Evolutionary conservation across 2,329 filamentous ascomycete genomes (phyloP).

Genomic region (Nannizziopsis barbatae): DNA sequence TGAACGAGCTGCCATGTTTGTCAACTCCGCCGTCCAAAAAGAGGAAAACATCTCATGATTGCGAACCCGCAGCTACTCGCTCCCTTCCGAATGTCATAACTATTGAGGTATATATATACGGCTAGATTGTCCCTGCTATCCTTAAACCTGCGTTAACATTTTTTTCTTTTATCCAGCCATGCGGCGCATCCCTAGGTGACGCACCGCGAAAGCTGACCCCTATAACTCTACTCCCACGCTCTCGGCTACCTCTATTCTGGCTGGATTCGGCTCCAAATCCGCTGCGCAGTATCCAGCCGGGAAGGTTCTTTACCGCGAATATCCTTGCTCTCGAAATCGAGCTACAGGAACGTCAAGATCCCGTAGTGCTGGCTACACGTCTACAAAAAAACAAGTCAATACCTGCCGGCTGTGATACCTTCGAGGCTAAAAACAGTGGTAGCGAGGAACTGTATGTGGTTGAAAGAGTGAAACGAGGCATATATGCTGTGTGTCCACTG

Average conservation of each 20-base stretch:
- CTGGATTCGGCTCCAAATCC: slow-evolving; percentile 25
- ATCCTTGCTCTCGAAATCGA: slow-evolving; percentile 28
- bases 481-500: slow-evolving; percentile 32
- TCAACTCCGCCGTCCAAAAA: slow-evolving; percentile 24
- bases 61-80: slow-evolving; percentile 4
- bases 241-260: slow-evolving; percentile 31
- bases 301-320: slow-evolving; percentile 30
- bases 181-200: slow-evolving; percentile 27
- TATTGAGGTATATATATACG: slow-evolving; percentile 23
- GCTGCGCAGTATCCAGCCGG: slow-evolving; percentile 22
- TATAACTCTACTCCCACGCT: slow-evolving; percentile 28
- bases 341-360: slow-evolving; percentile 19
- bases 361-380: slow-evolving; percentile 27
- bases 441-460: slow-evolving; percentile 28
- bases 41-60: slow-evolving; percentile 23
- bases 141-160: slow-evolving; percentile 2
- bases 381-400: slow-evolving; percentile 11
- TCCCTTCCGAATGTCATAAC: slow-evolving; percentile 18
- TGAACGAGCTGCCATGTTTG: slow-evolving; percentile 24
- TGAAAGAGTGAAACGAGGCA: slow-evolving; percentile 30
- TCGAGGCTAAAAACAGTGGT: not conserved
- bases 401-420: not conserved
- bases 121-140: not conserved
- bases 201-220: slow-evolving; percentile 28
- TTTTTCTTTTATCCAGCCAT: slow-evolving; percentile 21